Base-by-base conservation (phyloP, 495 filamentous ascomycete genomes). In the Melanomma pulvis-pyrius region DNA sequence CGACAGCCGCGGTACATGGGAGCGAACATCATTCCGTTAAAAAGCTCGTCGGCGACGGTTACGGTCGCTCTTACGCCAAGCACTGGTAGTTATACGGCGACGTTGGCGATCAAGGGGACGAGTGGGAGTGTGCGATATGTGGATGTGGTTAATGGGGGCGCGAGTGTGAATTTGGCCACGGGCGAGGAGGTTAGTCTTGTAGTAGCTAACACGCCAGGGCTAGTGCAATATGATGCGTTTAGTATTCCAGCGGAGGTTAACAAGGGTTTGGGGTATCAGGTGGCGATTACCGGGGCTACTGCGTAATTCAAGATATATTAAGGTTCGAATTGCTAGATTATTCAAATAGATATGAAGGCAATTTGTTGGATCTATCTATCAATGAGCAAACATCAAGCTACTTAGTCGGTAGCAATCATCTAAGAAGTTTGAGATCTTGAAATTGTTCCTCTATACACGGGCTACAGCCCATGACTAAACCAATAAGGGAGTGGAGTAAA, bases 1-100 rank as follows among this genome's bases (percentile, higher is more conserved):
- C 62, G 79, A 2, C 64, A 71, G 47, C 79, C 80, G 26, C 62
- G 76, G 36, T 82, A 82, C 59, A 78, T 81, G 77, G 80, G 80
- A 0, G 75, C 79, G 17, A 82, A 79, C 60, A 81, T 82, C 62
- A 77, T 77, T 22, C 77, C 77, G 17, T 70, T 81, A 15, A 79
- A 75, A 55, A 69, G 44, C 19, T 76, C 75, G 12, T 74, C 70
- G 11, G 63, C 69, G 8, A 64, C 21, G 17, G 57, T 77, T 28
- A 60, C 59, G 26, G 77, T 73, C 17, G 70, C 61, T 12, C 69
- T 79, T 3, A 79, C 75, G 19, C 61, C 73, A 0, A 69, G 61
- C 19, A n/a, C n/a, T 44, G 65, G 69, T 15, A 58, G 65, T 2
- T 78, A 74, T 55, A 79, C 73, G 15, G 77, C 76, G 2, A 74